Base-by-base conservation (phyloP, 106 monocot genomes). In the Allium cepa region DNA sequence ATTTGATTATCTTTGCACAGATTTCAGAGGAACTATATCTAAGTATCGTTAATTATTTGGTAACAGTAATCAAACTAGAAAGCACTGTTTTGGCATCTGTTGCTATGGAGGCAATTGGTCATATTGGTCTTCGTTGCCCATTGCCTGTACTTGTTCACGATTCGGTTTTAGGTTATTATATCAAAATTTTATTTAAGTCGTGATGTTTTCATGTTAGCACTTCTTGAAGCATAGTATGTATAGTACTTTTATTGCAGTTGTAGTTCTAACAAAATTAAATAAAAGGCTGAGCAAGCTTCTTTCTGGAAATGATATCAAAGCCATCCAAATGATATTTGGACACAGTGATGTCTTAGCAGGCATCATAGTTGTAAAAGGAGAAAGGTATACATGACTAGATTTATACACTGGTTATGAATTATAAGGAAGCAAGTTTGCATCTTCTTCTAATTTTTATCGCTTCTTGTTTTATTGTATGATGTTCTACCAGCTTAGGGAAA, bases 101-200 rank as follows among this genome's bases (percentile, higher is more conserved):
- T 71, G 86, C 80, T 53, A 90, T 92, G 93, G 87, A 92, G 81
- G 87, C 99, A 66, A 87, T 99, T 72, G 99, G 90, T 57, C 92
- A 92, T 77, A 87, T 99, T 83, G 92, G 92, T 53, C 73, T 93
- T 28, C 80, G 90, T 66, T 62, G 61, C 75, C 12, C 68, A 57
- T 78, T 99, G 69, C 90, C 99, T 77, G 56, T 46, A 57, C 59
- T 90, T 72, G 47, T 45, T 64, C 81, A 53, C 36, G 57, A 82
- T 83, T 82, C 84, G 12, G 4, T 66, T 58, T 60, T 84, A 77
- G 92, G 99, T 99, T 60, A 7, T 49, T 4, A 65, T 59, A 36
- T 36, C 36, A 36, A 4, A 36, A 36, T 36, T 36, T 36, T 36
- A 36, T 36, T 36, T 36, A 36, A 36, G 36, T 36, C 36, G 36